Base-by-base conservation (phyloP, 495 filamentous ascomycete species). In the Neurospora sp. region DNA sequence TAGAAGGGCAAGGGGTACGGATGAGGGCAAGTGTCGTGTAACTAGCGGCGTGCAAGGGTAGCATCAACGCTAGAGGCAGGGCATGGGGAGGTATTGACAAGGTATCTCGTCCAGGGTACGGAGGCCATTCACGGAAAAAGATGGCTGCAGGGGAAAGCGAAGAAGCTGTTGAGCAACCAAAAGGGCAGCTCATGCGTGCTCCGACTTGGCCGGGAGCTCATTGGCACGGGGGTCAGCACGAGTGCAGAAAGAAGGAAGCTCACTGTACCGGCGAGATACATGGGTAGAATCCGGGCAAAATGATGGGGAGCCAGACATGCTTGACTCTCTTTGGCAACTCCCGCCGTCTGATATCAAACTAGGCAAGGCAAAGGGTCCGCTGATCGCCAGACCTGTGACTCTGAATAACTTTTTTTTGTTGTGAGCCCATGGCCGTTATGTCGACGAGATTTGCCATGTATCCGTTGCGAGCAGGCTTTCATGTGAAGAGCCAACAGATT, bases 141-240 rank as follows among this genome's bases (percentile, higher is more conserved):
- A 73, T 78, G 75, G 79, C 75, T 80, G 79, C 79, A 80, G 75
- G 78, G 78, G 71, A 71, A 71, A 70, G 54, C 12, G 27, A 66
- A 66, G 72, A 62, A 77, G 77, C 77, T 77, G 76, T 78, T 76
- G 73, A 82, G 78, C 76, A 76, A 82, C 77, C 78, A 80, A 81
- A 79, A 71, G 71, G 79, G 79, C 79, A 78, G 75, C 75, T 78
- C 76, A 77, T 81, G 80, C 80, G 76, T 75, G 54, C 40, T 79
- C 72, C 76, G 70, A 73, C 76, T 69, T 54, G 73, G 72, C 75
- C 76, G 74, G 23, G 44, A 72, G 60, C 72, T 79, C 73, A 81
- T 80, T 80, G 79, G 78, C 42, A 76, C 79, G 78, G 78, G 76
- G 75, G 66, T 39, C 72, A 74, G 71, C 70, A 72, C 66, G 66